Conservation (phyloP, 495 filamentous ascomycete species). For the Extremus antarcticus region DNA sequence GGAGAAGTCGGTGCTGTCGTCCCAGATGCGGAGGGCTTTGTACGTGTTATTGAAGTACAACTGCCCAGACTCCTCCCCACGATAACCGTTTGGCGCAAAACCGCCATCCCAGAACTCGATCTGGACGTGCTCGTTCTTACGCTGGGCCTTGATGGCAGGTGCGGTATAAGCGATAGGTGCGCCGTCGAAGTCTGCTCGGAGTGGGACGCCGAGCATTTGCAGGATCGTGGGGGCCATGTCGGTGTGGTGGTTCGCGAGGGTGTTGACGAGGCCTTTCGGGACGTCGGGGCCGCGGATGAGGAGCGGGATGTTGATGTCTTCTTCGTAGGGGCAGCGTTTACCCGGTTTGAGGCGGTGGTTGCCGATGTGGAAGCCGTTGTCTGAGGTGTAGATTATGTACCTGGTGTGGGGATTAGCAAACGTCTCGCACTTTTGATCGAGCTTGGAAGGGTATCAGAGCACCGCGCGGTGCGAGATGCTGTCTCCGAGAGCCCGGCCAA, state of each 20-base stretch:
- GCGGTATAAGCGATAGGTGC: slow-evolving; percentile 19
- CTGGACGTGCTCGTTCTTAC: slow-evolving; percentile 34
- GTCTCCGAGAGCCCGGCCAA: too few relatives aligned
- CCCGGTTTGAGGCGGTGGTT: slow-evolving; percentile 61
- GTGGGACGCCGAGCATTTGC: slow-evolving; percentile 35
- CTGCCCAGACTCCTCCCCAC: background rate
- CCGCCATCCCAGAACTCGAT: slow-evolving; percentile 26
- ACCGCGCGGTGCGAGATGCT: too few relatives aligned
- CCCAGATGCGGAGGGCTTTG: slow-evolving; percentile 20
- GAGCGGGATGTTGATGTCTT: slow-evolving; percentile 61
- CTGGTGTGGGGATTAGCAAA: slow-evolving; percentile 56
- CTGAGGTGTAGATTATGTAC: slow-evolving; percentile 57
- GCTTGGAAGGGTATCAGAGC: too few relatives aligned
- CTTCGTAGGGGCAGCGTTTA: slow-evolving; percentile 58
- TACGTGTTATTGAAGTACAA: slow-evolving; percentile 23
- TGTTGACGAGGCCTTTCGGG: slow-evolving; percentile 21
- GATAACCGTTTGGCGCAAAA: slow-evolving; percentile 17
- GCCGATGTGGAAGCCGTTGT: slow-evolving; percentile 66
- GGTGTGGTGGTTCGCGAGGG: slow-evolving; percentile 53
- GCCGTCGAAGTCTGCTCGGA: slow-evolving; percentile 20
- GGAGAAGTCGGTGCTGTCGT: slow-evolving; percentile 5
- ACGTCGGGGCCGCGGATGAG: slow-evolving; percentile 28
- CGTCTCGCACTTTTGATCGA: slow-evolving; percentile 32
- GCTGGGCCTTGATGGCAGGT: slow-evolving; percentile 13
- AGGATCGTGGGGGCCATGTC: slow-evolving; percentile 59